Evolutionary conservation across 2,329 filamentous ascomycete genomes (phyloP).

Genomic region (Aspergillus intermedius): DNA sequence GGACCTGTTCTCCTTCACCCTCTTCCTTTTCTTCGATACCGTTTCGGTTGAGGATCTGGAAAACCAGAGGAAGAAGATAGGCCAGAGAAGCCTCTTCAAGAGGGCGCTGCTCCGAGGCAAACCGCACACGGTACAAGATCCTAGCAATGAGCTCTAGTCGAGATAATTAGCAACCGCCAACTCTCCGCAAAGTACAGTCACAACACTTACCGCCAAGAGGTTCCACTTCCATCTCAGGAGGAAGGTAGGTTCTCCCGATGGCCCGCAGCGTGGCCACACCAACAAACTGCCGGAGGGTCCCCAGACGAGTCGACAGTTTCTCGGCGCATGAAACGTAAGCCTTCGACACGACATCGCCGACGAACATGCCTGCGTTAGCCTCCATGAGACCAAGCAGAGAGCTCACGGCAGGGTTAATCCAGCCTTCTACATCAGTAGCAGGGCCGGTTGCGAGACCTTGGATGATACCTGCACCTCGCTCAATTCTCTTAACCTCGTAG

Average conservation of each 20-base stretch:
- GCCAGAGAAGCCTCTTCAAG: slow-evolving; percentile 83
- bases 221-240: slow-evolving; percentile 67
- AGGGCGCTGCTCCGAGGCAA: slow-evolving; percentile 86
- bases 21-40: slow-evolving; percentile 64
- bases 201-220: slow-evolving; percentile 58
- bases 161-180: slow-evolving; percentile 9
- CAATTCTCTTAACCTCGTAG: slow-evolving; percentile 61
- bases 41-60: slow-evolving; percentile 70
- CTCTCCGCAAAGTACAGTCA: not conserved
- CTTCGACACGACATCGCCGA: slow-evolving; percentile 69
- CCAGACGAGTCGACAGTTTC: slow-evolving; percentile 66
- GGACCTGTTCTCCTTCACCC: slow-evolving; percentile 80
- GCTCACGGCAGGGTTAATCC: slow-evolving; percentile 77
- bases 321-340: slow-evolving; percentile 76
- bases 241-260: slow-evolving; percentile 65
- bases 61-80: slow-evolving; percentile 77
- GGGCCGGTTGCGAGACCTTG: slow-evolving; percentile 74
- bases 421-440: slow-evolving; percentile 78
- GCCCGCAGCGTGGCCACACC: slow-evolving; percentile 80
- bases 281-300: slow-evolving; percentile 70
- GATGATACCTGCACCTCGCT: slow-evolving; percentile 81
- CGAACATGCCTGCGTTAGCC: slow-evolving; percentile 72
- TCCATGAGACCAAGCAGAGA: slow-evolving; percentile 64
- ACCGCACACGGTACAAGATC: slow-evolving; percentile 82
- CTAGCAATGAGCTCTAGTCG: slow-evolving; percentile 63